Evolutionary conservation across 352 stramenopile species (phyloP), one percentile per base, ranked within the genome.

Genomic region (Phytophthora vignae): DNA sequence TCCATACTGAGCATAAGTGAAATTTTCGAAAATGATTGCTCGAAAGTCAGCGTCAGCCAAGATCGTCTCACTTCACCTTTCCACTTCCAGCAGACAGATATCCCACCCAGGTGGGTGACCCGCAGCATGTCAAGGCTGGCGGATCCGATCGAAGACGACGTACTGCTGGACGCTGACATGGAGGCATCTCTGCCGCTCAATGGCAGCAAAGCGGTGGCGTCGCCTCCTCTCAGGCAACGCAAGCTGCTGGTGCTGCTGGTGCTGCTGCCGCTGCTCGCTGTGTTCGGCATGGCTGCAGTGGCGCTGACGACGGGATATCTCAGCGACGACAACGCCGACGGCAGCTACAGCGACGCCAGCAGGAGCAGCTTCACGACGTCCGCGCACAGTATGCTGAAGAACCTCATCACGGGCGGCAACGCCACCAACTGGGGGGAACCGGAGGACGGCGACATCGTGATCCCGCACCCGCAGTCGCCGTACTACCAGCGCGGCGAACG

Each of bases 401-500:
- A 56, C 14, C 14, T 62, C 4, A 25, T 71, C 10, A 22, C 17
- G n/a, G 21, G 57, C 7, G 57, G 46, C 19, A 74, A 55, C 15
- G 15, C 38, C 11, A 74, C 60, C 4, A 25, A 44, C 12, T 12
- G 54, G 22, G 60, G 59, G n/a, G 48, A 40, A 46, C 60, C 67
- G 2, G 54, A 70, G 40, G 60, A 74, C 49, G 60, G 55, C 3
- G 67, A 70, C 48, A 62, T 70, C 36, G 60, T 57, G 36, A 36
- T 66, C 14, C 61, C 48, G 25, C 67, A 74, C 21, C 67, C 67
- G 2, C 48, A 70, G 11, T 73, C 68, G 8, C 59, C 60, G 4
- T 57, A 40, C 71, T 71, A 73, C 48, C 70, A 71, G n/a, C 64
- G 70, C 4, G 59, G 70, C 19, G 55, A 73, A 11, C 22, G 27